Evolutionary conservation across 2,329 filamentous ascomycete genomes (phyloP).

Genomic region (Mycosphaerella arachidis): DNA sequence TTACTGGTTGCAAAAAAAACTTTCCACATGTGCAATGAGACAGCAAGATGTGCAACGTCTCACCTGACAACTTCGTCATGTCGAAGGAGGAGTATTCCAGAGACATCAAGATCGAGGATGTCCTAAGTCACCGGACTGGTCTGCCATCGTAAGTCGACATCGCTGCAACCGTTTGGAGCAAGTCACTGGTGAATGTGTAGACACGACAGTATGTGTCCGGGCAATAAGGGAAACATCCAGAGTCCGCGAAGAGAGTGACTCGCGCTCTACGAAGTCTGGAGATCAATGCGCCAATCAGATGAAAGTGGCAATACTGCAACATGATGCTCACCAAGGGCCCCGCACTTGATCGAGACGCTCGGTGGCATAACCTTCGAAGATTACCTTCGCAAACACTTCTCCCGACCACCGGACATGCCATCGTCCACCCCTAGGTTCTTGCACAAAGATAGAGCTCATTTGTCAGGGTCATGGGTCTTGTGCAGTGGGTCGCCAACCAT

Average conservation of each 20-base stretch:
- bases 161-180: constrained; percentile 46
- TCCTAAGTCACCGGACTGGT: constrained; percentile 51
- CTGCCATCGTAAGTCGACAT: constrained; percentile 31
- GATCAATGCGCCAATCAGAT: constrained; percentile 42
- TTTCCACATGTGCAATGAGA: constrained; percentile 43
- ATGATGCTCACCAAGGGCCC: constrained; percentile 4
- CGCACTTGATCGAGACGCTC: too few relatives aligned
- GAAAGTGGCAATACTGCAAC: constrained; percentile 5
- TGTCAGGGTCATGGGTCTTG: neutral
- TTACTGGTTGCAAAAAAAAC: constrained; percentile 47
- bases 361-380: too few relatives aligned
- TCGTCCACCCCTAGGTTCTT: neutral
- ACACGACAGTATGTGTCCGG: constrained; percentile 33
- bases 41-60: constrained; percentile 40
- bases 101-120: constrained; percentile 52
- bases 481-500: neutral
- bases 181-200: constrained; percentile 31
- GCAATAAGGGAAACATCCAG: constrained; percentile 28
- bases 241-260: constrained; percentile 37
- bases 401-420: too few relatives aligned
- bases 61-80: constrained; percentile 15
- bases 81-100: constrained; percentile 40
- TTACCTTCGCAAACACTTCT: too few relatives aligned
- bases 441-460: neutral
- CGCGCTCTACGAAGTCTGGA: constrained; percentile 46